A percentile compares a stretch with the other conserved stretches of the same genome.
These are phyloP conservation scores for Dactylella cylindrospora DNA, from an alignment of 2,329 filamentous ascomycete species.

Conservation along the genomic window DNA sequence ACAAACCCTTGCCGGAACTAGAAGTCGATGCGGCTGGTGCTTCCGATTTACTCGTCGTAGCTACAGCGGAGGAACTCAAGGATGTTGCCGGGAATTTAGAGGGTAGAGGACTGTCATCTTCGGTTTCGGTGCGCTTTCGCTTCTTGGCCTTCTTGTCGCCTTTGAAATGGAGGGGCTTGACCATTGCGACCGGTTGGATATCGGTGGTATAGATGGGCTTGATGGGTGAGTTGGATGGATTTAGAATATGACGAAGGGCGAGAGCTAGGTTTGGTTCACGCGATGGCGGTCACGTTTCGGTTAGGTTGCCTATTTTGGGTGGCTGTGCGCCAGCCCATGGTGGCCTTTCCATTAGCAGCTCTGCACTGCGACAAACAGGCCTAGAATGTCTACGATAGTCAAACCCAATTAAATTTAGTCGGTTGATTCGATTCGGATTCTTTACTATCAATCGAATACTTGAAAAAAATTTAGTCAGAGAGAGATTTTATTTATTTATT, in stretches of 20 bases:
- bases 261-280: no score
- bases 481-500: no score
- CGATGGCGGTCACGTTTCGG: conserved; percentile 16
- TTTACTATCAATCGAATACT: no score
- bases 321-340: background rate
- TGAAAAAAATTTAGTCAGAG: no score
- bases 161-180: conserved; percentile 91
- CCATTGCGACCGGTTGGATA: conserved; percentile 60
- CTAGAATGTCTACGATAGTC: no score
- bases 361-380: no score
- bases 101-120: conserved; percentile 54
- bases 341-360: no score
- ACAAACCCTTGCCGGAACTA: conserved; percentile 48
- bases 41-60: conserved; percentile 50
- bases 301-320: background rate
- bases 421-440: no score
- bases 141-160: conserved; percentile 94
- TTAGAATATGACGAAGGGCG: conserved; percentile 1
- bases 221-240: background rate
- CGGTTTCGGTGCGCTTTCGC: conserved; percentile 69
- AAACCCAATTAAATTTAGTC: no score
- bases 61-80: background rate
- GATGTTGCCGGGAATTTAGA: conserved; percentile 40
- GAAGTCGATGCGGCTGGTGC: conserved; percentile 45
- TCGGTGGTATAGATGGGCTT: conserved; percentile 13